phyloP scores from a whole-genome alignment of 441 rosid species.

The Adansonia madagascariensis region DNA sequence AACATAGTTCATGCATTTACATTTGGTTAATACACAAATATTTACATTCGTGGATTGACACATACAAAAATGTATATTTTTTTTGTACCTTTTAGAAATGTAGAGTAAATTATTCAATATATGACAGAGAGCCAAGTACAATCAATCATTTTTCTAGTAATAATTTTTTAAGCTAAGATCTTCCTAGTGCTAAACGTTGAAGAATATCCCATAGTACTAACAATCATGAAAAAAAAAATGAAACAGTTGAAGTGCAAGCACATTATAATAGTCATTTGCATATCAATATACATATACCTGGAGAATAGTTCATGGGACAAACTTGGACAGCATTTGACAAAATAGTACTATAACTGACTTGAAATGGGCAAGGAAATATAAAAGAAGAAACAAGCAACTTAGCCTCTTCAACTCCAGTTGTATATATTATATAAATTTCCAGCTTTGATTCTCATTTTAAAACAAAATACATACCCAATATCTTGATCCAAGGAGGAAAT shows the following conservation, averaged over 20 bases:
- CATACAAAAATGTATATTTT: background rate
- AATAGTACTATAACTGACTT: slow-evolving; percentile 18
- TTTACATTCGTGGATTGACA: background rate
- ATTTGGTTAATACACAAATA: background rate
- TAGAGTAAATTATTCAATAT: background rate
- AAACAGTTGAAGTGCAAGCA: background rate
- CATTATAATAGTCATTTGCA: background rate
- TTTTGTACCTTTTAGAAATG: background rate
- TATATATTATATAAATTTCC: slow-evolving; percentile 16
- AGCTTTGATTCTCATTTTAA: slow-evolving; percentile 28
- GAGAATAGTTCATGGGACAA: slow-evolving; percentile 28
- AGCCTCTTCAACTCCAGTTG: slow-evolving; percentile 28
- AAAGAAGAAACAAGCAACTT: slow-evolving; percentile 32
- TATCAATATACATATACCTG: slow-evolving; percentile 18
- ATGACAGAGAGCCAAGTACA: background rate
- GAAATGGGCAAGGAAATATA: slow-evolving; percentile 7
- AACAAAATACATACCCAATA: slow-evolving; percentile 22
- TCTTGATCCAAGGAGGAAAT: slow-evolving; percentile 28
- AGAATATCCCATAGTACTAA: background rate
- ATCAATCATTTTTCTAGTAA: slow-evolving; percentile 2
- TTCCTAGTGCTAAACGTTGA: background rate
- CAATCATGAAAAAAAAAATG: background rate
- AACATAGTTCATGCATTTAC: background rate
- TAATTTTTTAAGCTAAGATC: background rate
- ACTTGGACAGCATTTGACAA: slow-evolving; percentile 20